These are phyloP conservation scores for Pyrus communis DNA, from an alignment of 306 rosid species.

Conservation along the genomic window DNA sequence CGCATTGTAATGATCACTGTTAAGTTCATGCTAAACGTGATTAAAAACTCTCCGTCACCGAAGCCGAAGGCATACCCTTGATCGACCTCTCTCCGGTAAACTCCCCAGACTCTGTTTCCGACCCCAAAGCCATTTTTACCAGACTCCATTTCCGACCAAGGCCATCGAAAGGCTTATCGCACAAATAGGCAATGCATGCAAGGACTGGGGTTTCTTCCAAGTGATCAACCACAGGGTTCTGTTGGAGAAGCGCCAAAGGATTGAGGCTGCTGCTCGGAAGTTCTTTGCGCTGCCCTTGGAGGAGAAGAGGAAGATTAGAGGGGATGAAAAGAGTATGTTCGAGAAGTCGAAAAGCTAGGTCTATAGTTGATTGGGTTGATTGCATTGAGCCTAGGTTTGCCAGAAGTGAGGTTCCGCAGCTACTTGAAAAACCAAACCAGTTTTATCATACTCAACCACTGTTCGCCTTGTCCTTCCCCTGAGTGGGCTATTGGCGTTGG, in stretches of 20 bases:
- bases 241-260: constrained; percentile 13
- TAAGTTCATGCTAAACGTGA: too few relatives aligned
- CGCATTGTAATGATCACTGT: too few relatives aligned
- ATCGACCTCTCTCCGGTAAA: constrained; percentile 24
- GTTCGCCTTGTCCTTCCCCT: constrained; percentile 30
- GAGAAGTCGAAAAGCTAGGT: constrained; percentile 14
- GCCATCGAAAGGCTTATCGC: constrained; percentile 20
- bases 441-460: constrained; percentile 22
- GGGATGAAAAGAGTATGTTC: constrained; percentile 24
- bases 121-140: too few relatives aligned
- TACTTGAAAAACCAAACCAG: constrained; percentile 36
- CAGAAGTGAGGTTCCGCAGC: constrained; percentile 7
- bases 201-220: constrained; percentile 70
- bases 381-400: constrained; percentile 28
- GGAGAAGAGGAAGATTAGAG: constrained; percentile 45
- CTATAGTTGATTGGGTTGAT: constrained; percentile 26
- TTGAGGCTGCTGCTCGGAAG: constrained; percentile 23
- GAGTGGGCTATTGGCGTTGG: constrained; percentile 26
- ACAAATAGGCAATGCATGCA: constrained; percentile 49
- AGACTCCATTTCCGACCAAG: neutral
- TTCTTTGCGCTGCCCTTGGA: constrained; percentile 53
- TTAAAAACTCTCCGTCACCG: constrained; percentile 10
- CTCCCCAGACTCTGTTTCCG: neutral
- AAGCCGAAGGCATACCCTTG: constrained; percentile 45
- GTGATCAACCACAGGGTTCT: constrained; percentile 63